Base-by-base conservation (phyloP, 345 rosid genomes). In the Aquilaria malaccensis region DNA sequence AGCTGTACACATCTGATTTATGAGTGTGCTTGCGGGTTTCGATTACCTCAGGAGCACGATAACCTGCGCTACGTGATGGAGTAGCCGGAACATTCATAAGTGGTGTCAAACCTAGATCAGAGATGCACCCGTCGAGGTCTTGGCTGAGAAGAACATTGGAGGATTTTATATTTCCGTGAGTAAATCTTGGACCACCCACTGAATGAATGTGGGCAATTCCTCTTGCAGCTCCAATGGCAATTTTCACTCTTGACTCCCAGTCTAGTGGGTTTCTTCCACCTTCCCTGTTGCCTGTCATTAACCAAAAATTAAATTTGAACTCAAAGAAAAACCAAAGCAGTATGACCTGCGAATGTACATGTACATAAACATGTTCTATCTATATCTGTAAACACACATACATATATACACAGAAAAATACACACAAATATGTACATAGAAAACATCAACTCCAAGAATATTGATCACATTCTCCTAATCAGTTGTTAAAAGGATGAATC, bases 101-200 rank as follows among this genome's bases (percentile, higher is more conserved):
- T 47, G 83, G 86, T 37, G 89, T 52, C 32, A 82, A 67, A n/a
- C 97, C 93, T 37, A 82, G 78, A 70, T 92, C 95, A 32, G 89
- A 74, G 55, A 92, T 59, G 61, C 89, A 73, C 9, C 73, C 89
- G 5, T 82, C 85, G 2, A 33, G 67, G 41, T 86, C 88, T 66
- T 73, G 83, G 59, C 63, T 78, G 63, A 92, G 75, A 14, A 92
- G 87, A 69, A 88, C 81, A 64, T 88, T 88, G 65, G 93, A 86
- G 32, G 98, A 80, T 74, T 88, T 88, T 58, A 92, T 74, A 58
- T 92, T 92, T 54, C 98, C 96, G 71, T 89, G 97, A 72, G 72
- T 74, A 51, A 87, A 84, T 67, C 84, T 88, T 29, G 89, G 77
- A 67, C 94, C 94, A 54, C 91, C 85, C 32, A 69, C 69, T 15